phyloP scores from a whole-genome alignment of 257 asterid species.

The Solanum sitiens region DNA sequence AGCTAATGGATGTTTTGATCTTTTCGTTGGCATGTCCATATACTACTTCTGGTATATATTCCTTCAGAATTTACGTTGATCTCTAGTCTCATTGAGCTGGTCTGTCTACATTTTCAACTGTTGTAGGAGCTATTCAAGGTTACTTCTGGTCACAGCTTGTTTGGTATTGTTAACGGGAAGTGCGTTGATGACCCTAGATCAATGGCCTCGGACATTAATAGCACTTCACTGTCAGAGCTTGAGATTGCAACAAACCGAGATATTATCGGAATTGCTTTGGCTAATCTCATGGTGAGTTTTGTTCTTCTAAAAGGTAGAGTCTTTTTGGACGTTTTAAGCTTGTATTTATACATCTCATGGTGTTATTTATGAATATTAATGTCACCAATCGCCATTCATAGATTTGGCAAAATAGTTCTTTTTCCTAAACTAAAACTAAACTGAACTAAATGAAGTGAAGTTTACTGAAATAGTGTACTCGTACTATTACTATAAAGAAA shows the following conservation, averaged over 20 bases:
- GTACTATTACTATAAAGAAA: neutral
- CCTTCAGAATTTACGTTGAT: neutral
- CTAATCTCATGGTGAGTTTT: slow-evolving; percentile 77
- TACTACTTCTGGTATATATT: neutral
- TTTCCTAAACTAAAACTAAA: neutral
- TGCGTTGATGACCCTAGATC: slow-evolving; percentile 86
- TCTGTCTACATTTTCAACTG: neutral
- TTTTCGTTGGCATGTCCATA: neutral
- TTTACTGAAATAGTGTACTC: neutral
- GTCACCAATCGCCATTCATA: neutral
- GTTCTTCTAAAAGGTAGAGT: neutral
- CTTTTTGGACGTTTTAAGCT: neutral
- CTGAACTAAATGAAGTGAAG: neutral
- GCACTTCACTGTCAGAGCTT: slow-evolving; percentile 65
- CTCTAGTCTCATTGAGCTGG: neutral
- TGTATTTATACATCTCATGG: neutral
- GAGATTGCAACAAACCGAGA: slow-evolving; percentile 86
- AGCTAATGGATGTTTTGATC: neutral
- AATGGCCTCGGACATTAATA: slow-evolving; percentile 81
- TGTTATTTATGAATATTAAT: neutral
- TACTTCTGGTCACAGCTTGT: slow-evolving; percentile 77
- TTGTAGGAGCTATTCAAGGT: slow-evolving; percentile 75
- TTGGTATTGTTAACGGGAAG: slow-evolving; percentile 72
- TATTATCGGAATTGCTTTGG: slow-evolving; percentile 82
- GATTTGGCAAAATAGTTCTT: neutral